These are phyloP conservation scores for Oryza brachyantha DNA, from an alignment of 176 grass and related monocot species.

Conservation along the genomic window DNA sequence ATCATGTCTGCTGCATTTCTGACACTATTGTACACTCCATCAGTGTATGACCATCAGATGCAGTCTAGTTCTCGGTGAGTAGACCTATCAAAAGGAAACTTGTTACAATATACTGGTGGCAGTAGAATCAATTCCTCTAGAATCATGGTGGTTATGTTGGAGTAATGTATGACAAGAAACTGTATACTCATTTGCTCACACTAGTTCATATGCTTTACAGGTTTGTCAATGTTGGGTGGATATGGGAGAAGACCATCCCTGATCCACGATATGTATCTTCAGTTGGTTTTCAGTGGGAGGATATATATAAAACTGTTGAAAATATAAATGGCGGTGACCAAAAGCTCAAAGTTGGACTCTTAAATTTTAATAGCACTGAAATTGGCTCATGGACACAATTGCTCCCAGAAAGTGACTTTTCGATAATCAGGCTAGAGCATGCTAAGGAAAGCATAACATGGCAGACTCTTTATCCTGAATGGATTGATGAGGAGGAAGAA, in stretches of 20 bases:
- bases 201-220: constrained; percentile 40
- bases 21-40: constrained; percentile 73
- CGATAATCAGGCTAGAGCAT: constrained; percentile 55
- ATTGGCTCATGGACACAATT: constrained; percentile 56
- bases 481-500: constrained; percentile 97
- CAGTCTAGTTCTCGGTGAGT: constrained; percentile 67
- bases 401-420: constrained; percentile 66
- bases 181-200: constrained; percentile 9
- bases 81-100: background rate
- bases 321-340: constrained; percentile 40
- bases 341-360: constrained; percentile 61
- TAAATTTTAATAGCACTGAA: constrained; percentile 86
- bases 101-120: background rate
- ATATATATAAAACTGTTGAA: constrained; percentile 49
- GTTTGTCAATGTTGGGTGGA: constrained; percentile 77
- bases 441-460: constrained; percentile 69
- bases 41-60: constrained; percentile 60
- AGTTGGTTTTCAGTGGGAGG: constrained; percentile 54
- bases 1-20: constrained; percentile 80
- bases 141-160: background rate
- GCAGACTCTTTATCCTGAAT: constrained; percentile 82
- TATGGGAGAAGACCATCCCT: constrained; percentile 63
- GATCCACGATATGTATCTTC: constrained; percentile 77
- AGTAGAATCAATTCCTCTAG: background rate
- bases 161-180: background rate